A percentile compares a stretch with the other conserved stretches of the same genome.
Conservation (phyloP, 345 rosid species). For the Gossypium herbaceum region DNA sequence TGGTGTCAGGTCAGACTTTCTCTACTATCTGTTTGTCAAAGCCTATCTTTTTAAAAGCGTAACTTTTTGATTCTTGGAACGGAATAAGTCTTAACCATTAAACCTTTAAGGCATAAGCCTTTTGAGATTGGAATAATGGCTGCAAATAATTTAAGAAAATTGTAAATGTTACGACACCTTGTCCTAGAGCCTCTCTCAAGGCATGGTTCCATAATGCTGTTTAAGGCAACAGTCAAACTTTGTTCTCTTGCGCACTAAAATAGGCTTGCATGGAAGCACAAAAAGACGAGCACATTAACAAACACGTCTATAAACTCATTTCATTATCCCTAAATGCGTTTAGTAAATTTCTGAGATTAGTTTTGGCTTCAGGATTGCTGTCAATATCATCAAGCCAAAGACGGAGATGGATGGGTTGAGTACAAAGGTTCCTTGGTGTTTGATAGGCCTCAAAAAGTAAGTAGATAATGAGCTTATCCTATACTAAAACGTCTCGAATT, state of each 20-base stretch:
- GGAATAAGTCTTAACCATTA: neutral
- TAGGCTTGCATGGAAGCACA: neutral
- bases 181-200: too few relatives aligned
- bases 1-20: conserved; percentile 87
- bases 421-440: conserved; percentile 86
- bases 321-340: neutral
- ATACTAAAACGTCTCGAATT: neutral
- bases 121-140: neutral
- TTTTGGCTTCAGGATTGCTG: conserved; percentile 78
- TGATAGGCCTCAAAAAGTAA: conserved; percentile 76
- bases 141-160: too few relatives aligned
- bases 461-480: neutral
- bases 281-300: neutral
- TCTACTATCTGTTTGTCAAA: neutral
- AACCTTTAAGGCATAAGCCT: neutral
- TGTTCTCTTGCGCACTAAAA: neutral
- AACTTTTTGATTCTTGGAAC: neutral
- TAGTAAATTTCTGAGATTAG: conserved; percentile 12
- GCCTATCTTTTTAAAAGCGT: neutral
- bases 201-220: too few relatives aligned
- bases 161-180: too few relatives aligned
- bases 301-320: neutral
- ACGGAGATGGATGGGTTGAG: conserved; percentile 99
- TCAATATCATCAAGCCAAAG: conserved; percentile 96
- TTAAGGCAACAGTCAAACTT: too few relatives aligned